These are phyloP conservation scores for Euphorbia lathyris DNA, from an alignment of 345 rosid species.

Conservation along the genomic window DNA sequence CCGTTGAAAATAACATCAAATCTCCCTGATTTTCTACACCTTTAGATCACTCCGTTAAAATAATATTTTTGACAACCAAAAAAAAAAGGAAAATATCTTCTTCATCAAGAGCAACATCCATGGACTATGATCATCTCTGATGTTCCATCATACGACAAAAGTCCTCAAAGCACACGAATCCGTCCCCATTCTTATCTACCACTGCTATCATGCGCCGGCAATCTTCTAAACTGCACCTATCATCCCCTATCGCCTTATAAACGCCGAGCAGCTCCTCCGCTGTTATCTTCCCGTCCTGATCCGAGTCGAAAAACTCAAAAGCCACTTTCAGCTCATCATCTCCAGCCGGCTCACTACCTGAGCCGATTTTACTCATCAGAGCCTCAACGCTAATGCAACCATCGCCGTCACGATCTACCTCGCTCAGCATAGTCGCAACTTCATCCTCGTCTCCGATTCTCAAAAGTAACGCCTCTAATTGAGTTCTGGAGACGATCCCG, in stretches of 20 bases:
- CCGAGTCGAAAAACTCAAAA: constrained; percentile 70
- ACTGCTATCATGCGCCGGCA: constrained; percentile 84
- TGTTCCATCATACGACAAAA: constrained; percentile 75
- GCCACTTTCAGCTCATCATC: constrained; percentile 67
- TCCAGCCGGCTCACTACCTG: constrained; percentile 45
- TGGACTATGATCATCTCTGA: constrained; percentile 22
- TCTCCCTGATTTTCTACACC: neutral
- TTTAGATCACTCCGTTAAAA: neutral
- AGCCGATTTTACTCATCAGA: constrained; percentile 40
- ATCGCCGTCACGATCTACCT: constrained; percentile 47
- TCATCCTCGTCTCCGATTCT: constrained; percentile 62
- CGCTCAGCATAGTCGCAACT: constrained; percentile 52
- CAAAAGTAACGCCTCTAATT: constrained; percentile 59
- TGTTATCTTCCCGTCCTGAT: constrained; percentile 84
- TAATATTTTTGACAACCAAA: neutral
- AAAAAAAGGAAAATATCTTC: neutral
- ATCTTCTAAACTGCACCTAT: constrained; percentile 76
- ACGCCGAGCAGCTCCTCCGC: constrained; percentile 67
- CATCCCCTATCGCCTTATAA: constrained; percentile 61
- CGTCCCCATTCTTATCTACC: constrained; percentile 71
- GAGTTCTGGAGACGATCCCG: constrained; percentile 46
- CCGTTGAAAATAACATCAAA: neutral
- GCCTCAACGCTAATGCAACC: constrained; percentile 56
- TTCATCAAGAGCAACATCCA: no score
- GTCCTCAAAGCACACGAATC: constrained; percentile 90